Conservation (phyloP, 495 filamentous ascomycete genomes). For the Beverwykella pulmonaria region DNA sequence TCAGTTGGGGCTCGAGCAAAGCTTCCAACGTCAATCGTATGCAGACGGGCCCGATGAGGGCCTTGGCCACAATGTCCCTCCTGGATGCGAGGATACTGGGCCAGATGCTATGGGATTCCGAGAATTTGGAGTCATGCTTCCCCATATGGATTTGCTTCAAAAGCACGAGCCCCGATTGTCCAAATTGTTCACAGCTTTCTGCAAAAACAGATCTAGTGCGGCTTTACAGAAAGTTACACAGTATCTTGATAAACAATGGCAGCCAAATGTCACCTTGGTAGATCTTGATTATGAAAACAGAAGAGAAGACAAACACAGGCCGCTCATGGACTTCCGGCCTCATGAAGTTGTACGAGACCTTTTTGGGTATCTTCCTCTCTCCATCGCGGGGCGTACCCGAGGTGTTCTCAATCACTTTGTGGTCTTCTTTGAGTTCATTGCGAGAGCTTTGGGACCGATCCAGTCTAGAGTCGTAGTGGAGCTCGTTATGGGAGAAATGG, state of each 20-base stretch:
- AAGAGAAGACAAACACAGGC: background rate
- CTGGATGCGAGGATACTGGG: background rate
- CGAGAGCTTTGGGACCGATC: background rate
- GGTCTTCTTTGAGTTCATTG: background rate
- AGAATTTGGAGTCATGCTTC: background rate
- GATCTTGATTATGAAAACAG: background rate
- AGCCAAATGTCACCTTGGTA: conserved; percentile 1
- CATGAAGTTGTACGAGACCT: background rate
- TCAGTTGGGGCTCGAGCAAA: background rate
- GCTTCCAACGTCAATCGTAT: background rate
- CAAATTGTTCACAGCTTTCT: background rate
- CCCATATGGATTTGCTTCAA: background rate
- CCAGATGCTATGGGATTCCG: background rate
- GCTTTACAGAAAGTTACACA: background rate
- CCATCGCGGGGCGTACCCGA: background rate
- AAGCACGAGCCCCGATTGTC: background rate
- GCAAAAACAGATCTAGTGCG: background rate
- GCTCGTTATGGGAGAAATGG: background rate
- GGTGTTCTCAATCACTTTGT: background rate
- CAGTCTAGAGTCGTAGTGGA: background rate
- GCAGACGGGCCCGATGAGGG: background rate
- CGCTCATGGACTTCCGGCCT: background rate
- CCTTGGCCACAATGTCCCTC: background rate
- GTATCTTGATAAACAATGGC: background rate
- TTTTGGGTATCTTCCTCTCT: background rate